A percentile compares a stretch with the other conserved stretches of the same genome.
Evolutionary conservation across 805 yeast genomes (phyloP).

Genomic region (Saccharomycopsis babjevae): DNA sequence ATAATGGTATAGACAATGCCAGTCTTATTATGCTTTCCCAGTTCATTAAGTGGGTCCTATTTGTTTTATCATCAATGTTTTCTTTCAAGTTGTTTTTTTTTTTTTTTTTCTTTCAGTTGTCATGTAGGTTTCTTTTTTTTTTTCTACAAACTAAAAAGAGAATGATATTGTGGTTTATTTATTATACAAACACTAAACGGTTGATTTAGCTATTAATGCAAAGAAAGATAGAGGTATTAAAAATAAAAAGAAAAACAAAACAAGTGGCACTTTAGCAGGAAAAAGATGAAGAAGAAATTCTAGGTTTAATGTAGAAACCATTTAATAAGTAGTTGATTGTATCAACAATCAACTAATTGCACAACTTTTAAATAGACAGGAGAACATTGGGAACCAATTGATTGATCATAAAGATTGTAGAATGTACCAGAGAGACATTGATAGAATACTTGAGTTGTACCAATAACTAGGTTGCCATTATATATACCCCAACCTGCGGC

Average conservation of each 20-base stretch:
- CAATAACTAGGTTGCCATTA: slow-evolving; percentile 36
- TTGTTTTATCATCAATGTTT: not conserved
- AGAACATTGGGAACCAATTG: slow-evolving; percentile 51
- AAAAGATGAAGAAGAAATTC: not conserved
- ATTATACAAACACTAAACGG: not conserved
- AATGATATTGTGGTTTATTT: not conserved
- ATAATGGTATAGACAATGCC: no score
- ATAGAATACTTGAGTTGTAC: slow-evolving; percentile 37
- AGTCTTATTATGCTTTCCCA: no score
- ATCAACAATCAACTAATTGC: slow-evolving; percentile 45
- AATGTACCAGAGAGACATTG: slow-evolving; percentile 47
- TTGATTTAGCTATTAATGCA: not conserved
- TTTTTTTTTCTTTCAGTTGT: not conserved
- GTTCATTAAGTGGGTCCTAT: no score
- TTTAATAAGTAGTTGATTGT: not conserved
- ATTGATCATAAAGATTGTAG: slow-evolving; percentile 64
- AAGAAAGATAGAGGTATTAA: not conserved
- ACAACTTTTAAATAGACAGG: slow-evolving; percentile 52
- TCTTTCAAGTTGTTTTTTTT: not conserved
- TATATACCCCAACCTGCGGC: slow-evolving; percentile 38
- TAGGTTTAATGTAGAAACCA: not conserved
- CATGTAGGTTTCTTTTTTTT: not conserved
- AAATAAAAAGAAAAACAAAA: not conserved
- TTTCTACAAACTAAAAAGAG: not conserved
- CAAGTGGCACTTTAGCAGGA: not conserved